Evolutionary conservation across 352 stramenopile species (phyloP).

Genomic region (Phytophthora lateralis): DNA sequence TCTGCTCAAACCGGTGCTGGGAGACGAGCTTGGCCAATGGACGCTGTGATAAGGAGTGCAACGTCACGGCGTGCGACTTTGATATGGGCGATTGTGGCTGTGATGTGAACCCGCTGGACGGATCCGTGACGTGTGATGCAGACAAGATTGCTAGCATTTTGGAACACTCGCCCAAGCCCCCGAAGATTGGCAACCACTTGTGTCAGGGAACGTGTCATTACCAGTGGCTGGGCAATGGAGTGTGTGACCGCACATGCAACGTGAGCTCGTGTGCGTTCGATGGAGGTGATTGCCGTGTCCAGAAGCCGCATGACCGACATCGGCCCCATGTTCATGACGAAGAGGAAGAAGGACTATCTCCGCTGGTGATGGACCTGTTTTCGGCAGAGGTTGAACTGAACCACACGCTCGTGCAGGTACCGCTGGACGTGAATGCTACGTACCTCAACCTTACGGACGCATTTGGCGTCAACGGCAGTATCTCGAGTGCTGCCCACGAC

Average conservation of each 20-base stretch:
- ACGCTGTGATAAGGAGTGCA: slow-evolving; percentile 89
- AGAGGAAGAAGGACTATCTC: slow-evolving; percentile 30
- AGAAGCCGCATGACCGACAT: slow-evolving; percentile 23
- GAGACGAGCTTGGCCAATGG: slow-evolving; percentile 82
- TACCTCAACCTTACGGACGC: slow-evolving; percentile 68
- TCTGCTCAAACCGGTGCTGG: slow-evolving; percentile 84
- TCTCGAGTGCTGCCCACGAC: slow-evolving; percentile 62
- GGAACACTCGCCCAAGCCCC: slow-evolving; percentile 51
- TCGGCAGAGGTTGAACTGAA: slow-evolving; percentile 54
- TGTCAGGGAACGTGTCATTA: slow-evolving; percentile 80
- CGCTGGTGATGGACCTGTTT: slow-evolving; percentile 44
- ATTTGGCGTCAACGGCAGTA: slow-evolving; percentile 70
- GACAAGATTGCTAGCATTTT: slow-evolving; percentile 68
- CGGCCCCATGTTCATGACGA: slow-evolving; percentile 17
- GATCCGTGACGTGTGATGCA: slow-evolving; percentile 54
- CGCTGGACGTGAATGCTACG: slow-evolving; percentile 64
- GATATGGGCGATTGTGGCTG: slow-evolving; percentile 95
- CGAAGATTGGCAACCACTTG: slow-evolving; percentile 58
- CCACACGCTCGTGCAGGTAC: slow-evolving; percentile 69
- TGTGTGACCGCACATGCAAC: slow-evolving; percentile 83
- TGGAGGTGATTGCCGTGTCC: slow-evolving; percentile 72
- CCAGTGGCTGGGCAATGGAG: slow-evolving; percentile 80
- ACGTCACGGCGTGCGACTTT: slow-evolving; percentile 89
- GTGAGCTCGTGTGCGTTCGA: slow-evolving; percentile 86
- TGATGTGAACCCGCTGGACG: slow-evolving; percentile 54